A percentile compares a stretch with the other conserved stretches of the same genome.
These are phyloP conservation scores for Nicotiana tabacum DNA, from an alignment of 257 asterid genomes.

Conservation along the genomic window DNA sequence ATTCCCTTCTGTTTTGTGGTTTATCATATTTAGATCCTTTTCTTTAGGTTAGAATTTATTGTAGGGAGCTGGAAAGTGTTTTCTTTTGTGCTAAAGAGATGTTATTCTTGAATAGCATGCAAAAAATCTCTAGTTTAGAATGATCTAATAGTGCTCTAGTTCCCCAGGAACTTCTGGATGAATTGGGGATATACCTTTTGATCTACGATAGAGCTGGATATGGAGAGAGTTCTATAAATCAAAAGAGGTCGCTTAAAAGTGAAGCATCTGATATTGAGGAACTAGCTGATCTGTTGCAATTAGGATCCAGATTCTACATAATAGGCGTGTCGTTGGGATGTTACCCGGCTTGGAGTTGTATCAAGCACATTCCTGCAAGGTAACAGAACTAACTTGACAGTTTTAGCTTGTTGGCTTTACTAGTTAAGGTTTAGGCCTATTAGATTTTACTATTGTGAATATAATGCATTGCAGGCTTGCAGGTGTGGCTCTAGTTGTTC, in stretches of 20 bases:
- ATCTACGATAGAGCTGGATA: slow-evolving; percentile 87
- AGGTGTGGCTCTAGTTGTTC: slow-evolving; percentile 76
- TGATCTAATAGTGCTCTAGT: slow-evolving; percentile 29
- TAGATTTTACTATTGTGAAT: not conserved
- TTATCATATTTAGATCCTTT: not conserved
- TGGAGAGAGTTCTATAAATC: slow-evolving; percentile 90
- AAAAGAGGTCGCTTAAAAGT: slow-evolving; percentile 62
- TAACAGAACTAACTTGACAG: slow-evolving; percentile 9
- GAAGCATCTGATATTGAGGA: slow-evolving; percentile 87
- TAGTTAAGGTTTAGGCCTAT: not conserved
- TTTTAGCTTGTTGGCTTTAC: not conserved
- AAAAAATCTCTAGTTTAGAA: not conserved
- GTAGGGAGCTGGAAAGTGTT: not conserved
- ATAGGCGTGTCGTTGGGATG: slow-evolving; percentile 82
- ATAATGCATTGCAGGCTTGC: slow-evolving; percentile 58
- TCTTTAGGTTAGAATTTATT: not conserved
- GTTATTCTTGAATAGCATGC: not conserved
- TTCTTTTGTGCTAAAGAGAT: not conserved
- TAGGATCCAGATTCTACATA: slow-evolving; percentile 64
- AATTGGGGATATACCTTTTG: slow-evolving; percentile 53
- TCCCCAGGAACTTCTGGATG: slow-evolving; percentile 62
- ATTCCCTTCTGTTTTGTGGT: not conserved
- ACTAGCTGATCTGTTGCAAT: slow-evolving; percentile 64
- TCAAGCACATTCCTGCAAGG: slow-evolving; percentile 69
- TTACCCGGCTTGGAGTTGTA: slow-evolving; percentile 80